Evolutionary conservation across 306 rosid genomes (phyloP).

Genomic region (Astragalus membranaceus): DNA sequence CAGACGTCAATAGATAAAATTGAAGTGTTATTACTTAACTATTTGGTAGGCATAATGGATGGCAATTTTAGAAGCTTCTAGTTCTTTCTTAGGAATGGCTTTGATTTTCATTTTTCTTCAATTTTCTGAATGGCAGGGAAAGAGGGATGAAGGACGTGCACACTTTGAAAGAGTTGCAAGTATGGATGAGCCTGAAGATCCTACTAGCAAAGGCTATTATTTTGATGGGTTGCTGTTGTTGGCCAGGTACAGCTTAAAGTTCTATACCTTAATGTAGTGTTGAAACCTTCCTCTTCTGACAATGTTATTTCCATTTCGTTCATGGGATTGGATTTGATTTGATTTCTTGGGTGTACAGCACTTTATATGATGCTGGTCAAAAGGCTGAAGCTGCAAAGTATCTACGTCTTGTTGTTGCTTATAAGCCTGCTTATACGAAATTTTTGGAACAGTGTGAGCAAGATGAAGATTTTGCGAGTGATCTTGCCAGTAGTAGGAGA

Average conservation of each 20-base stretch:
- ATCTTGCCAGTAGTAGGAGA: constrained; percentile 66
- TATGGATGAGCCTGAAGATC: constrained; percentile 74
- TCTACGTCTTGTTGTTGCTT: constrained; percentile 69
- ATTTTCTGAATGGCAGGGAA: constrained; percentile 50
- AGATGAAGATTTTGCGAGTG: constrained; percentile 42
- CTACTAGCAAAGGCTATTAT: constrained; percentile 67
- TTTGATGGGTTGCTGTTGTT: constrained; percentile 65
- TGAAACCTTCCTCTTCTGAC: background rate
- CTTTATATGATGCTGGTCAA: constrained; percentile 57
- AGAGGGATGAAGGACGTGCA: constrained; percentile 49
- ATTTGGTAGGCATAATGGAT: background rate
- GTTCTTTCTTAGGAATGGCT: constrained; percentile 14
- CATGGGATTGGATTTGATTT: constrained; percentile 6
- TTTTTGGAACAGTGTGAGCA: constrained; percentile 63
- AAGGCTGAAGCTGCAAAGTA: constrained; percentile 72
- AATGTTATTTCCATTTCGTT: background rate
- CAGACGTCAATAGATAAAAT: background rate
- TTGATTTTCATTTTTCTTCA: background rate
- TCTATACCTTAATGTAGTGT: background rate
- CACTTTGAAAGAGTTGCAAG: constrained; percentile 77
- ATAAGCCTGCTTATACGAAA: constrained; percentile 51
- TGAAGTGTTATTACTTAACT: background rate
- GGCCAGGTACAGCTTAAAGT: constrained; percentile 51
- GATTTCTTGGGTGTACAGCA: constrained; percentile 37
- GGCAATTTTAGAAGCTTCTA: background rate